Conservation (phyloP, 805 yeast species). For the Yarrowia sp. region DNA sequence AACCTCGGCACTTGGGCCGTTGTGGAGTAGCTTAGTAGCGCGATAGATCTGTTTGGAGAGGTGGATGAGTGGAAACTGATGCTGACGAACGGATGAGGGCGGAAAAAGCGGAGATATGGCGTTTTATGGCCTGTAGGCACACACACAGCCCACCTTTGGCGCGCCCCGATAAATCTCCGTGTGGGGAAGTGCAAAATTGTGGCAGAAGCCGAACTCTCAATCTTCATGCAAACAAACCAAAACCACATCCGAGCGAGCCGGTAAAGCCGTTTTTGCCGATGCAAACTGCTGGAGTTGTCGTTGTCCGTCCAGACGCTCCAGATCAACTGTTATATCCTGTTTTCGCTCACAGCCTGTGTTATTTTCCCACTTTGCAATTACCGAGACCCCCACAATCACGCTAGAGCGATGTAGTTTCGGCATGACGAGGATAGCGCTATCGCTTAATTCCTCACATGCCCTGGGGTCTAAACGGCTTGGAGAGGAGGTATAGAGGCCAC, state of each 20-base stretch:
- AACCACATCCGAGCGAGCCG: conserved; percentile 13
- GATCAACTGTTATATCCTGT: too few relatives aligned
- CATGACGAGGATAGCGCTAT: not conserved
- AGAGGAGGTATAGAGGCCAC: not conserved
- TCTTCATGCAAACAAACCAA: conserved; percentile 16
- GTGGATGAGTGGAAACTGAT: too few relatives aligned
- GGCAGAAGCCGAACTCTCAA: conserved; percentile 20
- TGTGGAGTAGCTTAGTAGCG: conserved; percentile 25
- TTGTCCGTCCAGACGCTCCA: too few relatives aligned
- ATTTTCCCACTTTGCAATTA: too few relatives aligned
- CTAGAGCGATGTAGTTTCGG: conserved; percentile 2
- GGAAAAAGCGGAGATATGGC: too few relatives aligned
- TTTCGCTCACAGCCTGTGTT: too few relatives aligned
- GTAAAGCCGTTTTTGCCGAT: conserved; percentile 20
- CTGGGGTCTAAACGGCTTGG: not conserved
- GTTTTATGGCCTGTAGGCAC: too few relatives aligned
- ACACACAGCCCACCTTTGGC: too few relatives aligned
- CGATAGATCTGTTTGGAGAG: not conserved
- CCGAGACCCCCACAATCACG: conserved; percentile 18
- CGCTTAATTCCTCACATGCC: conserved; percentile 13
- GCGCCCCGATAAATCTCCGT: conserved; percentile 19
- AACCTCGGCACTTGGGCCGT: conserved; percentile 26
- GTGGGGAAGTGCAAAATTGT: conserved; percentile 14
- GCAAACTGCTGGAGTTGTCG: too few relatives aligned
- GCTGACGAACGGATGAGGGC: too few relatives aligned